Conservation (phyloP, 371 early-diverging fungal genomes). For the Mortierella sp. region DNA sequence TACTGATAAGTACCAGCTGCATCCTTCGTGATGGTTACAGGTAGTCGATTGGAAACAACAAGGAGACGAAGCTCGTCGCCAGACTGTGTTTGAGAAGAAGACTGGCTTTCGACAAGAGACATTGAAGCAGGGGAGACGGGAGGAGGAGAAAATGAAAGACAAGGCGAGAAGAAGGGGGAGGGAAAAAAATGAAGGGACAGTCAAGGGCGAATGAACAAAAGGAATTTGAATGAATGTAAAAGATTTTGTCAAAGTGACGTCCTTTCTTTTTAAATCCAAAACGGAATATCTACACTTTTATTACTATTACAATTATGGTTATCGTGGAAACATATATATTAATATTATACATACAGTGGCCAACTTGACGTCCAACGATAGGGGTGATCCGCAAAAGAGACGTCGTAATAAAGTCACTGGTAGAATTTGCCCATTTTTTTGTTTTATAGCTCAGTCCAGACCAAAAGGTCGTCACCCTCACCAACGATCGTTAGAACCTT, state of each 20-base stretch:
- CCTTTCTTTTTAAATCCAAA: background rate
- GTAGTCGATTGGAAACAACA: slow-evolving; percentile 99
- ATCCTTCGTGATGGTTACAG: slow-evolving; percentile 93
- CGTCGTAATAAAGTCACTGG: too few relatives aligned
- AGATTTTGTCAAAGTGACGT: background rate
- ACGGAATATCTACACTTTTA: background rate
- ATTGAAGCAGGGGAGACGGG: background rate
- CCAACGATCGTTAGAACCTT: slow-evolving; percentile 51
- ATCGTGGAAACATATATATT: too few relatives aligned
- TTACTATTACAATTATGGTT: background rate
- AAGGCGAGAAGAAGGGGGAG: background rate
- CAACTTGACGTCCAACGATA: too few relatives aligned
- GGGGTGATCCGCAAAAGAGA: too few relatives aligned
- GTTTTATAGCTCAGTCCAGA: slow-evolving; percentile 1
- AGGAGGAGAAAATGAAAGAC: background rate
- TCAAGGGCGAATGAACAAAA: background rate
- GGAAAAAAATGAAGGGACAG: too few relatives aligned
- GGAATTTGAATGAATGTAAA: background rate
- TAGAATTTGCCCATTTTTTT: background rate
- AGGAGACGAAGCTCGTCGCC: slow-evolving; percentile 78
- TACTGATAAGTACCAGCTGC: slow-evolving; percentile 71
- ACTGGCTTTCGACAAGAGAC: slow-evolving; percentile 1
- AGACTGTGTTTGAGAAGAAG: background rate
- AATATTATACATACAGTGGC: background rate
- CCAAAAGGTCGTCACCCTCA: slow-evolving; percentile 44